Base-by-base conservation (phyloP, 495 filamentous ascomycete genomes). In the Hypomontagnella monticulosa region DNA sequence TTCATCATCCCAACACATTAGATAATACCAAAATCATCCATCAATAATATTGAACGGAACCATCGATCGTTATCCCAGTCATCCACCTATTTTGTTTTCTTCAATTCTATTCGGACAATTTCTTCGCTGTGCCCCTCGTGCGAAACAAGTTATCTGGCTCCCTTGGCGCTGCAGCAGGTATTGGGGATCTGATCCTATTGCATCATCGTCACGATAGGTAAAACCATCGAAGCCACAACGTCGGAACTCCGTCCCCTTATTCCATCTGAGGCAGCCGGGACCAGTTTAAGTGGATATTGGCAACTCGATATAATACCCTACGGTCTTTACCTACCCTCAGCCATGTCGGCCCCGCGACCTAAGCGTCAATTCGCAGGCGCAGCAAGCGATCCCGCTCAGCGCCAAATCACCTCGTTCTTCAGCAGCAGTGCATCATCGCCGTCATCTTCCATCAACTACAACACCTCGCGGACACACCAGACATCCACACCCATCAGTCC, bases 361-460 rank as follows among this genome's bases (percentile, higher is more conserved):
- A 83, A 83, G 72, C 79, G 81, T 46, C 81, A 78, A 58, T 83
- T 82, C 67, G 80, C 78, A 51, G 81, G 81, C 62, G 81, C 80
- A 42, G 75, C 81, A 47, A 77, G 78, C 72, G 81, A 83, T 66
- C 78, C 78, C 5, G 63, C 79, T 9, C 81, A 83, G 48, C 76
- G 79, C 20, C 77, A 79, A 18, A 83, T 83, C 66, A 83, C 81
- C 18, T 78, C 79, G 43, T 83, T 81, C 72, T 83, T 83, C 64
- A 12, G 0, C 48, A 44, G 43, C 49, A 69, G 61, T 27, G 41
- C 61, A 16, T 38, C 69, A 9, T 51, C 66, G 18, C 16, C 54
- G 16, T 34, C 64, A 2, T 32, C 63, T 14, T 50, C 34, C 18
- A 23, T 50, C 41, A 27, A 50, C 4, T 18, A 46, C 44, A 32